Evolutionary conservation across 345 rosid species (phyloP).

Genomic region (Nasturtium officinale): DNA sequence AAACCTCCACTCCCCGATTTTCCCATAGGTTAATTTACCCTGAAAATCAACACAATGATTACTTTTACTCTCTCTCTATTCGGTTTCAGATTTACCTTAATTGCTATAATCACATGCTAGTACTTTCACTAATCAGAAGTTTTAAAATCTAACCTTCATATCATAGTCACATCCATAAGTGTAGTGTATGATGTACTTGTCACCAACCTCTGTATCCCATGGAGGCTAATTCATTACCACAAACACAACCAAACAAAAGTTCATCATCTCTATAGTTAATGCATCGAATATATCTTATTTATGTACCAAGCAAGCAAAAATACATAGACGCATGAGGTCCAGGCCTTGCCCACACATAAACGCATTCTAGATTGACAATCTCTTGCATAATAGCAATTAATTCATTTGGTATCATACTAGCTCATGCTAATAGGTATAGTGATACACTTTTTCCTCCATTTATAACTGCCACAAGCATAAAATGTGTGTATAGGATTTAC

Average conservation of each 20-base stretch:
- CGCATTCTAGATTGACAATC: not conserved
- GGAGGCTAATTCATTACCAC: constrained; percentile 75
- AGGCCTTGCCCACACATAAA: not conserved
- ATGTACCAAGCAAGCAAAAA: constrained; percentile 6
- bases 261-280: constrained; percentile 8
- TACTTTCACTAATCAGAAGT: not conserved
- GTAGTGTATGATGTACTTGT: constrained; percentile 89
- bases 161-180: constrained; percentile 95
- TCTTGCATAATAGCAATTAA: not conserved
- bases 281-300: not conserved
- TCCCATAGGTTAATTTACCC: constrained; percentile 91
- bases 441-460: constrained; percentile 2
- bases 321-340: not conserved
- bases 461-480: not conserved
- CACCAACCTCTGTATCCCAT: constrained; percentile 89
- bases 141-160: constrained; percentile 68
- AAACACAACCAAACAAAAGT: constrained; percentile 35
- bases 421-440: not conserved
- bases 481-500: constrained; percentile 39
- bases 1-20: constrained; percentile 94
- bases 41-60: constrained; percentile 23
- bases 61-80: not conserved
- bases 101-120: not conserved
- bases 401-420: not conserved
- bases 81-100: not conserved